Conservation (phyloP, 225 moss, liverwort and hornwort genomes). For the Takakia lepidozioides region DNA sequence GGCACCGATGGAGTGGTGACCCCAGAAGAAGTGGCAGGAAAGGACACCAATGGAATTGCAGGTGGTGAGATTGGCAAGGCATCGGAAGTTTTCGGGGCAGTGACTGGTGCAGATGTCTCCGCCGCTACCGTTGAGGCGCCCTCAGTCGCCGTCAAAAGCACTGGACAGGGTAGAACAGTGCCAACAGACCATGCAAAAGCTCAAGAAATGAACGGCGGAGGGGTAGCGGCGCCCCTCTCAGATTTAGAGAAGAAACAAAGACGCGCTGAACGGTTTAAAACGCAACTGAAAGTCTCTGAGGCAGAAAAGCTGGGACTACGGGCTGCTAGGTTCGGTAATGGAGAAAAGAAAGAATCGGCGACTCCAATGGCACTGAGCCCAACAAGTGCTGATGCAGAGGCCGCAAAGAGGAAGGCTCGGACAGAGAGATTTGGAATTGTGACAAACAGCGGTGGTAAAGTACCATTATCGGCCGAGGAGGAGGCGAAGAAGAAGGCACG, state of each 20-base stretch:
- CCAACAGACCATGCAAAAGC: slow-evolving; percentile 8
- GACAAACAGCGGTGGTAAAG: slow-evolving; percentile 23
- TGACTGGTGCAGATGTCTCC: slow-evolving; percentile 7
- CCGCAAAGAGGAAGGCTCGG: slow-evolving; percentile 82
- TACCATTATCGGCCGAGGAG: slow-evolving; percentile 34
- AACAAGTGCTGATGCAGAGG: slow-evolving; percentile 53
- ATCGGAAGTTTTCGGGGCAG: too few species aligned
- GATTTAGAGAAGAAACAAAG: slow-evolving; percentile 82
- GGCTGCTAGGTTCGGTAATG: slow-evolving; percentile 70
- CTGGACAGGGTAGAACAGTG: slow-evolving; percentile 11
- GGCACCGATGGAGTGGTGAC: slow-evolving; percentile 6
- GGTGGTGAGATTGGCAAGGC: slow-evolving; percentile 35
- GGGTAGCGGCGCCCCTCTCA: slow-evolving; percentile 26
- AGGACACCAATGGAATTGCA: slow-evolving; percentile 19
- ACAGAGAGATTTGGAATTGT: slow-evolving; percentile 58
- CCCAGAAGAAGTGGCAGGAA: slow-evolving; percentile 14
- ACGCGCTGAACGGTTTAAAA: slow-evolving; percentile 92
- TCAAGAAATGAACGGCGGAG: slow-evolving; percentile 12
- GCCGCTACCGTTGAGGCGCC: slow-evolving; percentile 8
- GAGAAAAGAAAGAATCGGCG: slow-evolving; percentile 12
- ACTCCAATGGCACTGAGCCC: slow-evolving; percentile 22
- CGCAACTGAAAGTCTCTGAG: slow-evolving; percentile 79
- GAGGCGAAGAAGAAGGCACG: slow-evolving; percentile 92
- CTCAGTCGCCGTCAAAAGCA: slow-evolving; percentile 7
- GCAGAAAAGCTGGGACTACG: slow-evolving; percentile 75